Percentiles rank a stretch among this genome's conserved stretches.
phyloP scores from a whole-genome alignment of 495 filamentous ascomycete genomes.

The Cetradonia linearis region DNA sequence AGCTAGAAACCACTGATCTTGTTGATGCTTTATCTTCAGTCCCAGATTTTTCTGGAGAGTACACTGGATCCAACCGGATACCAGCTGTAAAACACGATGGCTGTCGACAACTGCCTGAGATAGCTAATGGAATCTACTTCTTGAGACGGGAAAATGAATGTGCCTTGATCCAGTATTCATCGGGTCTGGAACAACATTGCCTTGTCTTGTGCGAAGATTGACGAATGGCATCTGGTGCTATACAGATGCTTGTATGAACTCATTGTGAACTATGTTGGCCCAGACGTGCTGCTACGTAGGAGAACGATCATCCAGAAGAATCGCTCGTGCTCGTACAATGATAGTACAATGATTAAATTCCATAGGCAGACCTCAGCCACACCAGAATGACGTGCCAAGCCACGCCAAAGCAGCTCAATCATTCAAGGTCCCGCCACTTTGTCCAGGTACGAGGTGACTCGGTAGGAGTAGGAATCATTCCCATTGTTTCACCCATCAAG shows the following conservation, averaged over 20 bases:
- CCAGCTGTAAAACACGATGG: too few relatives aligned
- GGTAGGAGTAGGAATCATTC: not conserved
- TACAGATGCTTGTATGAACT: not conserved
- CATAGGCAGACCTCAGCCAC: not conserved
- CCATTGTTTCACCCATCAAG: not conserved
- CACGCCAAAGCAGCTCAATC: not conserved
- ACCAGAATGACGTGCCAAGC: not conserved
- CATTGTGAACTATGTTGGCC: not conserved
- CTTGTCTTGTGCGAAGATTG: too few relatives aligned
- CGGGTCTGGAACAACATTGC: too few relatives aligned
- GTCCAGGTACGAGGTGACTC: too few relatives aligned
- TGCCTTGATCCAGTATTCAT: too few relatives aligned
- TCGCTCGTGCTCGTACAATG: not conserved
- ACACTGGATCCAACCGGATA: too few relatives aligned
- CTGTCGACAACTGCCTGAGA: too few relatives aligned
- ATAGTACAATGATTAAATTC: not conserved
- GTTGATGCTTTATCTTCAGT: too few relatives aligned
- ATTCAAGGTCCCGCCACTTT: not conserved
- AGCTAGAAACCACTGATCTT: too few relatives aligned
- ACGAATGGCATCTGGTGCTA: not conserved
- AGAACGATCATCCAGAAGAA: not conserved
- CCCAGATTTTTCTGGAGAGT: too few relatives aligned
- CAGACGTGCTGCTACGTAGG: not conserved
- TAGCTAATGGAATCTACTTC: too few relatives aligned
- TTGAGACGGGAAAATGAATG: too few relatives aligned